Evolutionary conservation across 1,284 basidiomycete genomes (phyloP).

Genomic region (Trichosporon coremiiforme): DNA sequence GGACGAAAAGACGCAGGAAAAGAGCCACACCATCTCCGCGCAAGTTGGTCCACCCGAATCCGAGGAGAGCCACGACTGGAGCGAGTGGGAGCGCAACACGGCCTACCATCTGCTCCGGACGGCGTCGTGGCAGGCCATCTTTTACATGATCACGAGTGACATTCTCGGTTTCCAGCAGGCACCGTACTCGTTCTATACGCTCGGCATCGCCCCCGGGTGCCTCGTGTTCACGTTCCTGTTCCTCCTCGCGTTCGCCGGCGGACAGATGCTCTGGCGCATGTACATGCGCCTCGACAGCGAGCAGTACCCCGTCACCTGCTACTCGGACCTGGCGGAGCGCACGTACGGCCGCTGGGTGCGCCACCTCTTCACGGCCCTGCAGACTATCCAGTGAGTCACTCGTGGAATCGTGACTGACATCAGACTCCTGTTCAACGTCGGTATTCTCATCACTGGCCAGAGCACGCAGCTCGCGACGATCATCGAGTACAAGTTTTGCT

Average conservation of each 20-base stretch:
- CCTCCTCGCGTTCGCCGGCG: conserved; percentile 26
- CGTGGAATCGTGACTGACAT: neutral
- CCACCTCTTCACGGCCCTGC: conserved; percentile 28
- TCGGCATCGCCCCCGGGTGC: conserved; percentile 39
- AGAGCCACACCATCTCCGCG: neutral
- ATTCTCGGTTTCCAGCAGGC: conserved; percentile 51
- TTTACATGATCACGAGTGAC: conserved; percentile 33
- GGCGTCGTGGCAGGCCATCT: conserved; percentile 29
- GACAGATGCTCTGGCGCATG: conserved; percentile 33
- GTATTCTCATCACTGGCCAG: conserved; percentile 22
- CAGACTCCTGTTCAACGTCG: conserved; percentile 25
- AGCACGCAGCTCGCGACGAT: conserved; percentile 22
- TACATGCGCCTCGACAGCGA: conserved; percentile 33
- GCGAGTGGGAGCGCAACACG: neutral
- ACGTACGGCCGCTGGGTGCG: conserved; percentile 23
- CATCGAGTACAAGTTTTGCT: conserved; percentile 30
- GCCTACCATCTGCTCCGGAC: conserved; percentile 28
- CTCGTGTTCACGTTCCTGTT: conserved; percentile 33
- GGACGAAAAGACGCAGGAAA: neutral
- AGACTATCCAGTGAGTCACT: conserved; percentile 28
- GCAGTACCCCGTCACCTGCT: conserved; percentile 29
- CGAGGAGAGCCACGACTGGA: neutral
- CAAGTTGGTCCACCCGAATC: neutral
- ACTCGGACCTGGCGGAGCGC: conserved; percentile 32
- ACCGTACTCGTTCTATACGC: conserved; percentile 42